Conservation (phyloP, 2,329 filamentous ascomycete genomes). For the Lecanicillium sp. region DNA sequence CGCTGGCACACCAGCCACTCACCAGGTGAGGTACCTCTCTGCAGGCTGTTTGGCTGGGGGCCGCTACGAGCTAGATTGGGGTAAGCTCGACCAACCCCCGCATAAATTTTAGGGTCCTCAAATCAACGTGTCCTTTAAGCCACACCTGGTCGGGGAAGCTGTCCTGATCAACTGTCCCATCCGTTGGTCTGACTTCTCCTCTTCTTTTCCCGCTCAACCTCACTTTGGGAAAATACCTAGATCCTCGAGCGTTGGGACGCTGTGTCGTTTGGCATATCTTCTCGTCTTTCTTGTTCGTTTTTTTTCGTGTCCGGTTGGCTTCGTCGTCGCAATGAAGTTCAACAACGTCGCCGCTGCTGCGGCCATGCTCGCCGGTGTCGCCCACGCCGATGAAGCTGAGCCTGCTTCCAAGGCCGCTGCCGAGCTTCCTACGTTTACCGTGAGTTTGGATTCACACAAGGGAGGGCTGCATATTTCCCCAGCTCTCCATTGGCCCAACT, state of each 20-base stretch:
- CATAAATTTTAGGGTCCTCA: constrained; percentile 8
- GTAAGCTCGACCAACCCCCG: constrained; percentile 6
- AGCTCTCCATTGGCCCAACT: not conserved
- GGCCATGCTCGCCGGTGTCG: constrained; percentile 60
- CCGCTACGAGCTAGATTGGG: not conserved
- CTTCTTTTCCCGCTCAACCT: constrained; percentile 3
- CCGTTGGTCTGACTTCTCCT: not conserved
- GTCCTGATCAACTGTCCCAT: constrained; percentile 4
- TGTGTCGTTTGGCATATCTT: constrained; percentile 4
- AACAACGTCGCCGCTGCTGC: constrained; percentile 70
- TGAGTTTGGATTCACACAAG: constrained; percentile 41
- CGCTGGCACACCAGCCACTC: no score
- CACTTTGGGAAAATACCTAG: constrained; percentile 2
- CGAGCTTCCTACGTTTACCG: constrained; percentile 77
- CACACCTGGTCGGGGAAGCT: constrained; percentile 3
- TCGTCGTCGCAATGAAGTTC: constrained; percentile 64
- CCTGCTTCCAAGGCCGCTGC: constrained; percentile 47
- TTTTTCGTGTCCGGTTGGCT: constrained; percentile 2
- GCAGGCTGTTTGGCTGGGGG: not conserved
- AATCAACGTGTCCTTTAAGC: constrained; percentile 9
- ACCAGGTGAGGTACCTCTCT: not conserved
- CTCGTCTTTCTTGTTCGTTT: constrained; percentile 17
- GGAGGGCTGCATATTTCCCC: not conserved
- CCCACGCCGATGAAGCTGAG: constrained; percentile 60
- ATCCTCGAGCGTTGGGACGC: constrained; percentile 4